A percentile compares a stretch with the other conserved stretches of the same genome.
These are phyloP conservation scores for Trichoderma asperellum DNA, from an alignment of 2,329 filamentous ascomycete genomes.

Conservation along the genomic window DNA sequence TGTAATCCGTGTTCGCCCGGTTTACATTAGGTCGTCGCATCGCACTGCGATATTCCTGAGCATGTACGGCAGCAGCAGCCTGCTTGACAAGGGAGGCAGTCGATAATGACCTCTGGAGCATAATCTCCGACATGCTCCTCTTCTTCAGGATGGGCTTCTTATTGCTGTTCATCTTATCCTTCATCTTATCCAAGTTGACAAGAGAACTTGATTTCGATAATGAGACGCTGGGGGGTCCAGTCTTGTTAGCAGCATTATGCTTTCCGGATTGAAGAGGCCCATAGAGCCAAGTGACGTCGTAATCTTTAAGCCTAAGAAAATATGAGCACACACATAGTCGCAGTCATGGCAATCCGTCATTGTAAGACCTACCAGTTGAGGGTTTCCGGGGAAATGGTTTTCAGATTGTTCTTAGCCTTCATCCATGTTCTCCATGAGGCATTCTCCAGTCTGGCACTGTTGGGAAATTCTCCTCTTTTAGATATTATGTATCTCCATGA, in stretches of 20 bases:
- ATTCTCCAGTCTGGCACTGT: conserved; percentile 85
- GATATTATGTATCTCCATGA: conserved; percentile 94
- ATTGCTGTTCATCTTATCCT: conserved; percentile 26
- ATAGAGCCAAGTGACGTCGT: conserved; percentile 96
- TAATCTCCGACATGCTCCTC: conserved; percentile 92
- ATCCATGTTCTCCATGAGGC: conserved; percentile 97
- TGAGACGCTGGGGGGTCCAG: conserved; percentile 47
- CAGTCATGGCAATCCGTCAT: not conserved
- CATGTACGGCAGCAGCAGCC: conserved; percentile 82
- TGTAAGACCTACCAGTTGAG: conserved; percentile 77
- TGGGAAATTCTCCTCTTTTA: conserved; percentile 76
- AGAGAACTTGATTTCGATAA: conserved; percentile 66
- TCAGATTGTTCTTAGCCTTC: conserved; percentile 84
- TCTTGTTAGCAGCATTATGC: conserved; percentile 53
- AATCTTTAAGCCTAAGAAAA: conserved; percentile 83
- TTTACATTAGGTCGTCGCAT: conserved; percentile 61
- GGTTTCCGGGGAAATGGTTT: conserved; percentile 86
- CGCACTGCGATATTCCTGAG: conserved; percentile 67
- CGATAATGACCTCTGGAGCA: conserved; percentile 87
- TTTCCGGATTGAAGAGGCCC: conserved; percentile 81
- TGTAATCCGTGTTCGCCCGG: conserved; percentile 70
- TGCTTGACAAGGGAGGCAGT: conserved; percentile 88
- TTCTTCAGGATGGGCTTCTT: conserved; percentile 97
- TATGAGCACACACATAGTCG: conserved; percentile 34
- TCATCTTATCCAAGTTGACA: conserved; percentile 64